These are phyloP conservation scores for Nepenthes gracilis DNA, from an alignment of 148 eudicot genomes.

Conservation along the genomic window DNA sequence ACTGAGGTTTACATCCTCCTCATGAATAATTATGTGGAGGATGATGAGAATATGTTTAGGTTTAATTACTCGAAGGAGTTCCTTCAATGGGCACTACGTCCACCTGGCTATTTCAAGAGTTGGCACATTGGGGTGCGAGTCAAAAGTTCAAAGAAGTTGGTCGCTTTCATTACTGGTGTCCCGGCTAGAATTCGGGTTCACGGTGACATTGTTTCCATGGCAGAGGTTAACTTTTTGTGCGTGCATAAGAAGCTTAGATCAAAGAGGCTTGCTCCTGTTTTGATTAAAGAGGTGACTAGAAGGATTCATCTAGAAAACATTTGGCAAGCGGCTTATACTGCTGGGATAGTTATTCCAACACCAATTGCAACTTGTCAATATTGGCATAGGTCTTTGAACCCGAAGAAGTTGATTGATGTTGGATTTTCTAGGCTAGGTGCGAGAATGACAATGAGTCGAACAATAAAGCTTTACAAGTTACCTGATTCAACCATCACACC, in stretches of 20 bases:
- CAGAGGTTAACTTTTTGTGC: constrained; percentile 80
- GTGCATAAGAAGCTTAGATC: constrained; percentile 85
- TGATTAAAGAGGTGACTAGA: constrained; percentile 94
- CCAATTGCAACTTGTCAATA: constrained; percentile 78
- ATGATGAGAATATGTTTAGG: constrained; percentile 89
- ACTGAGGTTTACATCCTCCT: constrained; percentile 60
- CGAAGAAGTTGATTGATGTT: constrained; percentile 86
- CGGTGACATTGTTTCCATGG: constrained; percentile 54
- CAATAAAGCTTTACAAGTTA: constrained; percentile 77
- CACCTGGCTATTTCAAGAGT: constrained; percentile 65
- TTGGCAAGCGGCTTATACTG: constrained; percentile 95
- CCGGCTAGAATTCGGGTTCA: constrained; percentile 72
- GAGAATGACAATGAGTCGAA: constrained; percentile 92
- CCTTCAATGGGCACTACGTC: constrained; percentile 77
- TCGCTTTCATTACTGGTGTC: constrained; percentile 76
- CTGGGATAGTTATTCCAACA: constrained; percentile 82
- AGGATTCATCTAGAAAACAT: constrained; percentile 81
- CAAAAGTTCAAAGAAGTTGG: constrained; percentile 63
- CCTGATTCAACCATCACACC: constrained; percentile 64
- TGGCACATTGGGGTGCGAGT: constrained; percentile 92
- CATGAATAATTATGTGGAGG: constrained; percentile 80
- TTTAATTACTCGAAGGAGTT: constrained; percentile 83
- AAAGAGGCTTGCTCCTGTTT: constrained; percentile 79
- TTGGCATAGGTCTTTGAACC: constrained; percentile 82
- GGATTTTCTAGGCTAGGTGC: constrained; percentile 90